Evolutionary conservation across 1,284 basidiomycete genomes (phyloP).

Genomic region (Singerocomus inundabilis): DNA sequence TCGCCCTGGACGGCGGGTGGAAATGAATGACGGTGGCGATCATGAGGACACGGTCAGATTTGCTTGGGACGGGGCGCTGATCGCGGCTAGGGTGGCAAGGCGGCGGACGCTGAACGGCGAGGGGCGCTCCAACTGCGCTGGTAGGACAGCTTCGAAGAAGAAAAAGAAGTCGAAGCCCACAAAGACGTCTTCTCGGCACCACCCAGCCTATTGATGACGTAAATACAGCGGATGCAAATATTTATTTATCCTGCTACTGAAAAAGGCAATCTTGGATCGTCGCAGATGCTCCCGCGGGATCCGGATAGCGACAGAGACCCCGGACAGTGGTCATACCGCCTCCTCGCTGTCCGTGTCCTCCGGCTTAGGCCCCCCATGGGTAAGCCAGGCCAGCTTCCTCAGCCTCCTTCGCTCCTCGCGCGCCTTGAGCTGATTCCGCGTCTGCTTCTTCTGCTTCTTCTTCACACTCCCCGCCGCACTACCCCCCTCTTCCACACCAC

Average conservation of each 20-base stretch:
- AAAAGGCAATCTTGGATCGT: slow-evolving; percentile 38
- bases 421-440: slow-evolving; percentile 87
- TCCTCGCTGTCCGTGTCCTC: slow-evolving; percentile 75
- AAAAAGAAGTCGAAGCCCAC: slow-evolving; percentile 1
- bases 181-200: too few relatives aligned
- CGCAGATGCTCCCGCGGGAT: slow-evolving; percentile 31
- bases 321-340: too few relatives aligned
- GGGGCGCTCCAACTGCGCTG: slow-evolving; percentile 19
- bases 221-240: slow-evolving; percentile 18
- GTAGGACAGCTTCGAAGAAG: slow-evolving; percentile 25
- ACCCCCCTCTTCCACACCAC: slow-evolving; percentile 61
- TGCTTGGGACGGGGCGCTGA: slow-evolving; percentile 10
- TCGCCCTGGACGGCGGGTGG: slow-evolving; percentile 18
- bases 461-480: slow-evolving; percentile 39
- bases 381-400: slow-evolving; percentile 84
- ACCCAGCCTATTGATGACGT: too few relatives aligned
- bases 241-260: slow-evolving; percentile 17
- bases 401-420: slow-evolving; percentile 79
- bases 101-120: slow-evolving; percentile 22
- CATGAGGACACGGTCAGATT: slow-evolving; percentile 1
- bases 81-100: slow-evolving; percentile 16
- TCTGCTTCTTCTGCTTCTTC: slow-evolving; percentile 90
- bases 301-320: too few relatives aligned
- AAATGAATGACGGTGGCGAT: slow-evolving; percentile 32
- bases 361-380: slow-evolving; percentile 74